Evolutionary conservation across 164 flowering plant species (phyloP).

Genomic region (Pachysandra terminalis): DNA sequence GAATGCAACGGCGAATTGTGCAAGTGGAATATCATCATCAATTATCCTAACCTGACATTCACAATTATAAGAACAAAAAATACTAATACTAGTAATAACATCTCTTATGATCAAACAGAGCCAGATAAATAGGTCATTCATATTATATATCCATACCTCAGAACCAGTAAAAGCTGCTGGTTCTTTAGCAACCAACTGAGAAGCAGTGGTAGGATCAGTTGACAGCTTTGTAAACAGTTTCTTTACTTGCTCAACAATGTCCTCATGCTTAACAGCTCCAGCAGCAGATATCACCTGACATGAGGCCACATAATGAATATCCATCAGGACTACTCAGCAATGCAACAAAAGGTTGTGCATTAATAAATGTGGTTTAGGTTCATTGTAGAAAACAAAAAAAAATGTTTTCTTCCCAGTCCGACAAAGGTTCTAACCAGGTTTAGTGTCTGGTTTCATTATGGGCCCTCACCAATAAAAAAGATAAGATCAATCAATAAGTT

Average conservation of each 20-base stretch:
- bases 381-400: too few relatives aligned
- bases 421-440: too few relatives aligned
- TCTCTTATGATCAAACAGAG: background rate
- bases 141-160: slow-evolving; percentile 54
- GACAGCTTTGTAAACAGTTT: slow-evolving; percentile 79
- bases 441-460: too few relatives aligned
- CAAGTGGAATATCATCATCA: slow-evolving; percentile 86
- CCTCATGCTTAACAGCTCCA: slow-evolving; percentile 96
- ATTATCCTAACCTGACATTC: slow-evolving; percentile 71
- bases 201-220: slow-evolving; percentile 67
- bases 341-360: too few relatives aligned
- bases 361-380: too few relatives aligned
- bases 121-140: background rate
- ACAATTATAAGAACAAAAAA: background rate
- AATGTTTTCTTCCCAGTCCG: too few relatives aligned
- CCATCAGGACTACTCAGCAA: too few relatives aligned
- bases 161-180: slow-evolving; percentile 95
- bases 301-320: slow-evolving; percentile 1
- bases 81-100: background rate
- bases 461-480: too few relatives aligned
- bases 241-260: slow-evolving; percentile 81
- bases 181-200: slow-evolving; percentile 67
- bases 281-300: slow-evolving; percentile 84
- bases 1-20: slow-evolving; percentile 97
- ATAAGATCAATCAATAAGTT: too few relatives aligned